These are phyloP conservation scores for Candida morakotiae DNA, from an alignment of 805 yeast species.

Conservation along the genomic window DNA sequence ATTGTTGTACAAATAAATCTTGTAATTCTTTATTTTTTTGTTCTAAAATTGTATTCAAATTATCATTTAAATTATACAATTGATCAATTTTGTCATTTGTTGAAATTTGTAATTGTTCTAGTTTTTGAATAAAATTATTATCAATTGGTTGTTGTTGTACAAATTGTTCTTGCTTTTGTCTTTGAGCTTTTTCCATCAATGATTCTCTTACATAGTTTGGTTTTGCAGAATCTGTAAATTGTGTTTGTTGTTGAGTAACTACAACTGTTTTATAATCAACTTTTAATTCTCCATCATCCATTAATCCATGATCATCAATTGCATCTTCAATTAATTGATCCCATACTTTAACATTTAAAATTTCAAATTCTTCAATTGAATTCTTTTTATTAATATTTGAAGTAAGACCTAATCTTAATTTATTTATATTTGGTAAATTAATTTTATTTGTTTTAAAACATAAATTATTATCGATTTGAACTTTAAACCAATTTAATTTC, in stretches of 20 bases:
- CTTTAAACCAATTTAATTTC: slow-evolving; percentile 47
- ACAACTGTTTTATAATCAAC: slow-evolving; percentile 30
- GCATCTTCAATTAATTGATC: slow-evolving; percentile 52
- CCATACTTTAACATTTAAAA: slow-evolving; percentile 56
- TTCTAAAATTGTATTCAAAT: not conserved
- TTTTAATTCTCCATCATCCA: slow-evolving; percentile 41
- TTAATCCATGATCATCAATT: slow-evolving; percentile 51
- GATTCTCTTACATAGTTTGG: slow-evolving; percentile 25
- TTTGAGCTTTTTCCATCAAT: slow-evolving; percentile 32
- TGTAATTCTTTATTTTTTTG: slow-evolving; percentile 22
- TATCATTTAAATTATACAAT: slow-evolving; percentile 2
- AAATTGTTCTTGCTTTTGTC: slow-evolving; percentile 16
- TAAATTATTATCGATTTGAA: slow-evolving; percentile 69
- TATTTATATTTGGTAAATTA: slow-evolving; percentile 32
- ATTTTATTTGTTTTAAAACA: slow-evolving; percentile 64
- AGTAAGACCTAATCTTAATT: slow-evolving; percentile 50
- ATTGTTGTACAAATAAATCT: slow-evolving; percentile 23
- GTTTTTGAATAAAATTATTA: slow-evolving; percentile 4
- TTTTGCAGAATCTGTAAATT: not conserved
- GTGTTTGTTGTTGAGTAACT: slow-evolving; percentile 7
- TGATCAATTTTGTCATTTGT: slow-evolving; percentile 7
- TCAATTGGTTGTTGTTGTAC: not conserved
- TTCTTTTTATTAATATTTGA: slow-evolving; percentile 31
- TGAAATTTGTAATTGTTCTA: slow-evolving; percentile 4
- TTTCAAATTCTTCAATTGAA: slow-evolving; percentile 57